A percentile compares a stretch with the other conserved stretches of the same genome.
These are phyloP conservation scores for Cladosporium velox DNA, from an alignment of 2,329 filamentous ascomycete genomes.

Conservation along the genomic window DNA sequence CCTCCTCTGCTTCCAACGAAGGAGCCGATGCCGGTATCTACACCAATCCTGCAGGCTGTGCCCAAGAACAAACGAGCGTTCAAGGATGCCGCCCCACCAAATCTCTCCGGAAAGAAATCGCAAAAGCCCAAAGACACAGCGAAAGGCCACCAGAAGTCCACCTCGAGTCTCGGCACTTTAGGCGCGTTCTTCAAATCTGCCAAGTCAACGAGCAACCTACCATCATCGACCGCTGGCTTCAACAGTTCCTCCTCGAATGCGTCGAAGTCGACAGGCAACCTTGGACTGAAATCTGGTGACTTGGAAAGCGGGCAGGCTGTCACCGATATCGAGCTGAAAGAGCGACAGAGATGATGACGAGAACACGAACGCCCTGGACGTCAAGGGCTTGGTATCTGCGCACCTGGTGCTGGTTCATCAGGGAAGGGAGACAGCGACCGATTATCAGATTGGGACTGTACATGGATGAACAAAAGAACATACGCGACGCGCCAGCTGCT, in stretches of 20 bases:
- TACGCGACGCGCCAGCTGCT: background rate
- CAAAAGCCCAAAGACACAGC: background rate
- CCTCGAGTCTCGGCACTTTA: slow-evolving; percentile 10
- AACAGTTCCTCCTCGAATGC: background rate
- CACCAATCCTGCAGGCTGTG: background rate
- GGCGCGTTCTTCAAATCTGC: slow-evolving; percentile 7
- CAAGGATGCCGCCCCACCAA: slow-evolving; percentile 20
- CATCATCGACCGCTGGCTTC: background rate
- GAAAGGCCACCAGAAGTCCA: slow-evolving; percentile 4
- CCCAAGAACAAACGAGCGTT: slow-evolving; percentile 24
- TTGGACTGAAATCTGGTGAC: background rate
- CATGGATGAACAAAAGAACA: background rate
- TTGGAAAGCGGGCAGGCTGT: background rate
- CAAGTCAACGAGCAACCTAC: background rate
- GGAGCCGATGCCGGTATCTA: background rate
- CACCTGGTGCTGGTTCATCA: slow-evolving; percentile 10
- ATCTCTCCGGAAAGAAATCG: slow-evolving; percentile 15
- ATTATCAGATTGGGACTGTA: background rate
- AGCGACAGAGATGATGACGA: background rate
- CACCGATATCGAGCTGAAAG: background rate
- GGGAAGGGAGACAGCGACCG: background rate
- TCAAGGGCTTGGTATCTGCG: background rate
- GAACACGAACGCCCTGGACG: background rate
- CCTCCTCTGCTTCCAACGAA: slow-evolving; percentile 2
- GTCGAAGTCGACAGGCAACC: slow-evolving; percentile 4